These are phyloP conservation scores for Fusarium floridanum DNA, from an alignment of 2,329 filamentous ascomycete species.

Conservation along the genomic window DNA sequence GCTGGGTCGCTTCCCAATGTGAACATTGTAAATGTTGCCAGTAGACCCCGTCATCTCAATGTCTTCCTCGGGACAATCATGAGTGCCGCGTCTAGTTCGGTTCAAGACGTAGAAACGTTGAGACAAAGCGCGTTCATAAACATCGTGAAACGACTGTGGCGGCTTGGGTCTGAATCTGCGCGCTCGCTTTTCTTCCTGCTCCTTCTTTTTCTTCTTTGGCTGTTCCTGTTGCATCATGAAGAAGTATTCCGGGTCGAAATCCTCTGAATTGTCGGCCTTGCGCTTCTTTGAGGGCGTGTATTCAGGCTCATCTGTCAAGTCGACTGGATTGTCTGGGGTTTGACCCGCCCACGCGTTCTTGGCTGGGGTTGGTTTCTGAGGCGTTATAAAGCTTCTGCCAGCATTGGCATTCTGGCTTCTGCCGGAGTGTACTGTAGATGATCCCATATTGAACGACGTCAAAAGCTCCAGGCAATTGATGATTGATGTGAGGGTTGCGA, in stretches of 20 bases:
- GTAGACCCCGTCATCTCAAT: slow-evolving; percentile 73
- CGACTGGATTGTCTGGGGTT: slow-evolving; percentile 13
- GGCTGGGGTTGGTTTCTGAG: slow-evolving; percentile 6
- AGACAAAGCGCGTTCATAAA: slow-evolving; percentile 56
- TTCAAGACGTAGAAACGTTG: slow-evolving; percentile 63
- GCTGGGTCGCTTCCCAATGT: slow-evolving; percentile 62
- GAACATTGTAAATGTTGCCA: slow-evolving; percentile 74
- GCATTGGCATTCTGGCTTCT: not conserved
- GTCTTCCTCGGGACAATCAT: slow-evolving; percentile 61
- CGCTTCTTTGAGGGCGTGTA: slow-evolving; percentile 34
- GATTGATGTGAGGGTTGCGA: not conserved
- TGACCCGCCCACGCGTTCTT: slow-evolving; percentile 8
- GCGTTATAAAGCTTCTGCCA: not conserved
- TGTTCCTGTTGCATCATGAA: not conserved
- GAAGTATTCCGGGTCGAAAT: not conserved
- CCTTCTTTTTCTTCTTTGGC: slow-evolving; percentile 30
- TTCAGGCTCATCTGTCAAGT: slow-evolving; percentile 5
- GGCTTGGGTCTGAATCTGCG: slow-evolving; percentile 51
- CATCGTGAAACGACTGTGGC: slow-evolving; percentile 51
- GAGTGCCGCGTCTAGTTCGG: slow-evolving; percentile 52
- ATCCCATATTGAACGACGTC: slow-evolving; percentile 14
- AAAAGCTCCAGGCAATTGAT: not conserved
- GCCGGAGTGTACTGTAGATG: not conserved
- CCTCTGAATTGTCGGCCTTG: slow-evolving; percentile 8
- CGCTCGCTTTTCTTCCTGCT: slow-evolving; percentile 51